Evolutionary conservation across 1,284 basidiomycete genomes (phyloP), one percentile per base, ranked within the genome.

Genomic region (Cutaneotrichosporon dermatis): DNA sequence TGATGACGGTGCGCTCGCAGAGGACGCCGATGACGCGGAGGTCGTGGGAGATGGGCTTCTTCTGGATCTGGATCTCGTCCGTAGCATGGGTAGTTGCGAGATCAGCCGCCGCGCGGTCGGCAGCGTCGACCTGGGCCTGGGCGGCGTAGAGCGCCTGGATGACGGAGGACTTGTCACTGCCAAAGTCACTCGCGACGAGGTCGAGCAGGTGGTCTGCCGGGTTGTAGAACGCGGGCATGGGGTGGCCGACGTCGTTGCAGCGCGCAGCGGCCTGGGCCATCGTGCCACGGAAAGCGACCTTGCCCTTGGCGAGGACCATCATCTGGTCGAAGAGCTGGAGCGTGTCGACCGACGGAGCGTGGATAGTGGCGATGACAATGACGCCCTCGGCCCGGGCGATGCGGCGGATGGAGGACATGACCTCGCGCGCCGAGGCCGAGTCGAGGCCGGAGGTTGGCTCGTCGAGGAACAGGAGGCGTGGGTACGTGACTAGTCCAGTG

Each of bases 401-500:
- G 34, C 58, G 57, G 48, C 55, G 51, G 49, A 64, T 59, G 2
- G 59, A 57, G 36, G 63, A 16, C 55, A 64, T 55, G 50, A 59
- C 62, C 51, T 61, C 60, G 33, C 52, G 59, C 2, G 63, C 54
- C 7, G 64, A 65, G 10, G 61, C 57, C 51, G 64, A 64, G 58
- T 68, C 66, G n/a, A 68, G 58, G 16, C 66, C 63, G 8, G 55
- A 59, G 4, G 76, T 79, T 0, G 78, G 78, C 63, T 80, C 79
- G 59, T 80, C 79, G 15, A 80, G 69, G 58, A 79, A 74, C n/a
- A 80, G 67, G 1, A 80, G 60, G 5, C 62, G 60, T 7, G 78
- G 76, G 2, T 68, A 67, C 4, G 73, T 73, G 8, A 80, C 73
- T 8, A 80, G 62, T 4, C 68, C 66, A 57, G 67, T 71, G 10